A percentile compares a stretch with the other conserved stretches of the same genome.
Conservation (phyloP, 202 grass and related monocot species). For the Carex arenaria region DNA sequence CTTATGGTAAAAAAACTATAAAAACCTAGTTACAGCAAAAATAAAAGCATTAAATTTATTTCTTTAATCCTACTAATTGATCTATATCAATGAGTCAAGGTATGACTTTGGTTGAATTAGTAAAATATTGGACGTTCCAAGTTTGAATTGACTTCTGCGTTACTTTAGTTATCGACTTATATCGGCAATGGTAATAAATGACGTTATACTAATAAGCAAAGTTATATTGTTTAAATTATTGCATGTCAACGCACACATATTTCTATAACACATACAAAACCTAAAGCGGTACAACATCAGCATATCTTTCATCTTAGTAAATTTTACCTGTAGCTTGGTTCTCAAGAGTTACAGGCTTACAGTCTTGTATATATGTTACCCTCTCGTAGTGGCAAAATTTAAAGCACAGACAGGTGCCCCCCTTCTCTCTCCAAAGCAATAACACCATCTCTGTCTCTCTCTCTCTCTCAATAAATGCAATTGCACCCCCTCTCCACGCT, state of each 20-base stretch:
- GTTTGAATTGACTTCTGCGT: not conserved
- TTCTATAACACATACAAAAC: not conserved
- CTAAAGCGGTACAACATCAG: not conserved
- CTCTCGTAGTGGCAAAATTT: conserved; percentile 29
- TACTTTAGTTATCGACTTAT: not conserved
- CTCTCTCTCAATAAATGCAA: conserved; percentile 79
- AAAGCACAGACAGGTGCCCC: conserved; percentile 27
- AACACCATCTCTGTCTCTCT: conserved; percentile 39
- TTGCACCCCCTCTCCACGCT: conserved; percentile 82
- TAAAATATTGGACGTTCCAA: not conserved
- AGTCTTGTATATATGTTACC: conserved; percentile 13
- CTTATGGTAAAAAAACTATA: not conserved
- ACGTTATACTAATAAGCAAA: not conserved
- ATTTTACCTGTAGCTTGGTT: not conserved
- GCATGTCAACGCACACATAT: not conserved
- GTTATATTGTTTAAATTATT: conserved; percentile 1
- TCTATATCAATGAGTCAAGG: not conserved
- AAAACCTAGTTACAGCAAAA: not conserved
- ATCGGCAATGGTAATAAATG: conserved; percentile 2
- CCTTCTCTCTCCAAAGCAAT: conserved; percentile 29
- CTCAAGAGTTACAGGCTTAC: conserved; percentile 10
- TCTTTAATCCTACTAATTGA: not conserved
- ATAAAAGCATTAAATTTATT: not conserved
- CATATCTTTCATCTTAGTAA: conserved; percentile 26
- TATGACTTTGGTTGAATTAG: conserved; percentile 7